Evolutionary conservation across 140 eudicot species (phyloP).

Genomic region (Cichorium intybus): DNA sequence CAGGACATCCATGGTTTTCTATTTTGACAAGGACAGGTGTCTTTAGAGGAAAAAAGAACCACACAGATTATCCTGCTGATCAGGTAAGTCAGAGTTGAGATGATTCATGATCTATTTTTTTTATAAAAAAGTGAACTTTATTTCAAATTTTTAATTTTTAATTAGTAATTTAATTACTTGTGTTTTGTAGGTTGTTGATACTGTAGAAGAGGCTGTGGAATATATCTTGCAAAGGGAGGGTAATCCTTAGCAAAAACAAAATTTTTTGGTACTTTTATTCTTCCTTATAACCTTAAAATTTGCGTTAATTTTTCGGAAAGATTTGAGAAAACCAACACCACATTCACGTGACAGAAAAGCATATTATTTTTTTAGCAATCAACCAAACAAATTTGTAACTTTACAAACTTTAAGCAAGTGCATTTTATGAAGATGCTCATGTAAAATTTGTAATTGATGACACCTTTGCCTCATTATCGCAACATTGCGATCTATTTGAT

Average conservation of each 20-base stretch:
- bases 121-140: too few species aligned
- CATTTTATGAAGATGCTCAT: background rate
- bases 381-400: background rate
- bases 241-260: slow-evolving; percentile 11
- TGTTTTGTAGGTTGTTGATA: slow-evolving; percentile 30
- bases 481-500: too few species aligned
- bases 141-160: background rate
- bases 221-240: slow-evolving; percentile 32
- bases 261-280: background rate
- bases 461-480: too few species aligned
- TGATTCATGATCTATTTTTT: background rate
- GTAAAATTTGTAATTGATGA: too few species aligned
- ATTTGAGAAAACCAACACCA: background rate
- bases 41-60: slow-evolving; percentile 44
- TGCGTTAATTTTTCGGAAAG: background rate
- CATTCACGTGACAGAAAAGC: slow-evolving; percentile 1
- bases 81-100: slow-evolving; percentile 21
- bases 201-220: slow-evolving; percentile 38
- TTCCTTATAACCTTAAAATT: background rate
- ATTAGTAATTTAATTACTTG: background rate
- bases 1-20: slow-evolving; percentile 60
- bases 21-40: slow-evolving; percentile 65
- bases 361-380: background rate
- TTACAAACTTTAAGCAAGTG: background rate
- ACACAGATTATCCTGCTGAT: slow-evolving; percentile 49